Percentiles rank a stretch among this genome's conserved stretches.
Evolutionary conservation across 345 rosid species (phyloP).

Genomic region (Trapa bicornis): DNA sequence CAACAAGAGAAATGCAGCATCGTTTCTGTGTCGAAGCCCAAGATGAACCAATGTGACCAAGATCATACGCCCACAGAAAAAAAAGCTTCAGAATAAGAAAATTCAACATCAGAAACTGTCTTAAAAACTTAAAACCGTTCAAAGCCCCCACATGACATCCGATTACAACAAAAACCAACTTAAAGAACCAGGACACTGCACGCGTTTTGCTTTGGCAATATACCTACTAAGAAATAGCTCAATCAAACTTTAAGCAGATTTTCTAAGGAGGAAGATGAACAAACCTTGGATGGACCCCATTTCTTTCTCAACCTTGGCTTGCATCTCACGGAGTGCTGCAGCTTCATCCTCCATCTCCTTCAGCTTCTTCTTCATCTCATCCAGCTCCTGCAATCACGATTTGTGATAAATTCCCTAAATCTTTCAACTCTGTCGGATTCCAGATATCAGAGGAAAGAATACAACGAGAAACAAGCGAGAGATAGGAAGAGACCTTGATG

Average conservation of each 20-base stretch:
- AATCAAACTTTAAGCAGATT: conserved; percentile 6
- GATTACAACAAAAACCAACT: too few relatives aligned
- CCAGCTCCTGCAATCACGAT: conserved; percentile 50
- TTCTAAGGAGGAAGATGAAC: not conserved
- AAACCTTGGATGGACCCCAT: conserved; percentile 84
- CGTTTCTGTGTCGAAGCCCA: not conserved
- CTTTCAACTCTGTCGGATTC: too few relatives aligned
- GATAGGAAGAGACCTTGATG: conserved; percentile 37
- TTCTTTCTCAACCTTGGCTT: conserved; percentile 92
- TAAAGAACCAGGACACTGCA: too few relatives aligned
- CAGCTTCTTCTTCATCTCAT: conserved; percentile 93
- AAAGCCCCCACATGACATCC: too few relatives aligned
- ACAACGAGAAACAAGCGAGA: not conserved
- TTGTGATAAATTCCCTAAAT: conserved; percentile 1
- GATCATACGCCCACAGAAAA: not conserved
- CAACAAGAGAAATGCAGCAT: not conserved
- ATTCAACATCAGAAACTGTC: not conserved
- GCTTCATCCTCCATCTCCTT: conserved; percentile 99
- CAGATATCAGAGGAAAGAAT: not conserved
- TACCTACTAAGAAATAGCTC: not conserved
- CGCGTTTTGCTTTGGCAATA: not conserved
- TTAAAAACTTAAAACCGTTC: too few relatives aligned
- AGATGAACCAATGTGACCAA: not conserved
- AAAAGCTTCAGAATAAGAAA: not conserved
- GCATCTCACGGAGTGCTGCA: conserved; percentile 97